phyloP scores from a whole-genome alignment of 768 basidiomycete species.

The Guyanaporus albipodus region DNA sequence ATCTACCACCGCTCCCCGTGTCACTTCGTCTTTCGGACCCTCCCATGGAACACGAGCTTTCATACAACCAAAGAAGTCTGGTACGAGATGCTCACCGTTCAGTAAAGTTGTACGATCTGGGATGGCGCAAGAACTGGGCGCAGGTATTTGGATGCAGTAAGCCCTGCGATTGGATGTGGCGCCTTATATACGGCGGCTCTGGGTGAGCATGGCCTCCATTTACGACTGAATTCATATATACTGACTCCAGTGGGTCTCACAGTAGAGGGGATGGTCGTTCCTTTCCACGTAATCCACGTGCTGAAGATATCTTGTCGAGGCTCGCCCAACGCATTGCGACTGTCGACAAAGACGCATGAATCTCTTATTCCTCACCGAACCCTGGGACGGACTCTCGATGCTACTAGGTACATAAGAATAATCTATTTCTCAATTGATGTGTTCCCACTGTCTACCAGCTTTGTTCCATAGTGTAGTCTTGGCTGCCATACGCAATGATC shows the following conservation, averaged over 20 bases:
- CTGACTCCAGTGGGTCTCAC: slow-evolving; percentile 5
- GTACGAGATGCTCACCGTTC: slow-evolving; percentile 60
- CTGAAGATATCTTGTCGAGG: slow-evolving; percentile 62
- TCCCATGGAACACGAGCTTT: slow-evolving; percentile 69
- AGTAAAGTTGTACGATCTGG: slow-evolving; percentile 68
- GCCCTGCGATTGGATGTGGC: slow-evolving; percentile 48
- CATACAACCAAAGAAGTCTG: slow-evolving; percentile 56
- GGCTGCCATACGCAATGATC: background rate
- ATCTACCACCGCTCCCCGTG: slow-evolving; percentile 59
- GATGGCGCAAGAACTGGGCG: slow-evolving; percentile 65
- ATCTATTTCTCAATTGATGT: slow-evolving; percentile 3
- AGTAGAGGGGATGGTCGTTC: slow-evolving; percentile 64
- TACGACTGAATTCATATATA: background rate
- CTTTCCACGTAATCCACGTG: slow-evolving; percentile 65
- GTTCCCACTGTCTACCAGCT: slow-evolving; percentile 6
- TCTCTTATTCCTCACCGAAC: background rate
- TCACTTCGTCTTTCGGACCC: slow-evolving; percentile 56
- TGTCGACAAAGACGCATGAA: slow-evolving; percentile 46
- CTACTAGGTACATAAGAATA: slow-evolving; percentile 1
- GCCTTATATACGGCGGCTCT: slow-evolving; percentile 58
- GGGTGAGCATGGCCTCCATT: slow-evolving; percentile 42
- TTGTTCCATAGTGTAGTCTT: slow-evolving; percentile 7
- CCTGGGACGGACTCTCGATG: background rate
- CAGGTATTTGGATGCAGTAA: slow-evolving; percentile 63
- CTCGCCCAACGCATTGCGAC: slow-evolving; percentile 61